Base-by-base conservation (phyloP, 805 yeast genomes). In the Myxozyma neotropica region DNA sequence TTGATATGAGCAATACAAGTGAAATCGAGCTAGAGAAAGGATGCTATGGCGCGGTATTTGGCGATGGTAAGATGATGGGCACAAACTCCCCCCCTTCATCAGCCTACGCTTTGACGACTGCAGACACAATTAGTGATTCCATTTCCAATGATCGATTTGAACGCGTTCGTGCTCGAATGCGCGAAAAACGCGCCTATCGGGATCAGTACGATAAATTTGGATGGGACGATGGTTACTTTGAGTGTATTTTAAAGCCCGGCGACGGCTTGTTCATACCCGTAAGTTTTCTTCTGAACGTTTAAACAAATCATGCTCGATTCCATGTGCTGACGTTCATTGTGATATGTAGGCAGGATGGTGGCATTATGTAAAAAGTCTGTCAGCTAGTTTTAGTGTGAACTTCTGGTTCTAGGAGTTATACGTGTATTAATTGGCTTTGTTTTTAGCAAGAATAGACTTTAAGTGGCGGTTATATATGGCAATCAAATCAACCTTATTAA, bases 201-300 rank as follows among this genome's bases (percentile, higher is more conserved):
- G 64, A 64, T 6, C 55, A 57, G 44, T 69, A 38, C 47, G 66
- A 59, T 15, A 46, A 52, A 4, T 70, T 70, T 44, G 67, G 67
- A 4, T 66, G 71, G 67, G 55, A 49, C 23, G 43, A 39, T 10
- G 67, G 59, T 10, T 69, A 61, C 43, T 15, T 56, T 15, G 71
- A 69, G 43, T 57, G 60, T 35, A 47, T 69, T 29, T 50, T 69
- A 15, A 58, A 55, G 15, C 71, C 71, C 7, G 71, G 71, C 1
- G 71, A 69, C 46, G 67, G 60, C 7, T 43, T 69, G 19, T 68
- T 59, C 39, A 66, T 69, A 23, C 71, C 71, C 10, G 65, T 61
- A 55, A 39, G 55, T 42, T 35, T 19, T 45, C 26, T 38, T 42
- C 24, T 21, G 19, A 21, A 5, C 17, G 7, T 35, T 35, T n/a